Base-by-base conservation (phyloP, 1,284 basidiomycete species). In the Boletus mariae region DNA sequence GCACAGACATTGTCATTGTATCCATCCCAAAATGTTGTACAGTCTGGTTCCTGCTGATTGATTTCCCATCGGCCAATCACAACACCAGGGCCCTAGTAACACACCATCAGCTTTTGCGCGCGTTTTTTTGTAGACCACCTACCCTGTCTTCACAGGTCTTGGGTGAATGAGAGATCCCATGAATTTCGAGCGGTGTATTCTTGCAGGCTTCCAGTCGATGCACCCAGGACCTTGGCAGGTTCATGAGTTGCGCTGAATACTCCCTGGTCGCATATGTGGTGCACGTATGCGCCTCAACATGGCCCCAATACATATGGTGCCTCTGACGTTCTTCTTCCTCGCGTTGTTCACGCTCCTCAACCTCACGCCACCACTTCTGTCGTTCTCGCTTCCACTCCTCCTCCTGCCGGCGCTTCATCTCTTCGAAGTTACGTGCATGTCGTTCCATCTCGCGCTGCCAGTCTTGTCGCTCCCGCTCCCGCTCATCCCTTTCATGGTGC, bases 311-410 rank as follows among this genome's bases (percentile, higher is more conserved):
- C 29, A 45, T 12, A 15, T 45, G 25, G 29, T 6, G 44, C 17
- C 12, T 17, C 4, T 45, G 44, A 2, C 29, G 44, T 31, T 45
- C 43, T 13, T 45, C 44, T 32, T 45, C 29, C 17, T 45, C 29
- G 17, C 29, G 29, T 7, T 7, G 7, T 17, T 44, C 43, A 10
- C 23, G 40, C 5, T 57, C 50, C 13, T 55, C 40, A 0, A 47
- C 7, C 17, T 67, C 64, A 6, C 6, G 37, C 4, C 13, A n/a
- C 63, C 61, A 57, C n/a, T 5, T 45, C 20, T 31, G 12, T n/a
- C 45, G 51, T 11, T 58, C 53, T 0, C 9, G 10, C 12, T 54
- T 47, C 42, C 41, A 5, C 3, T 32, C 6, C 25, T 34, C 20
- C 20, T 29, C 51, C 31, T 59, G 51, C 3, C 38, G 54, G 5